Percentiles rank a stretch among this genome's conserved stretches.
phyloP scores from a whole-genome alignment of 2,329 filamentous ascomycete species.

The Pseudogymnoascus sp. region DNA sequence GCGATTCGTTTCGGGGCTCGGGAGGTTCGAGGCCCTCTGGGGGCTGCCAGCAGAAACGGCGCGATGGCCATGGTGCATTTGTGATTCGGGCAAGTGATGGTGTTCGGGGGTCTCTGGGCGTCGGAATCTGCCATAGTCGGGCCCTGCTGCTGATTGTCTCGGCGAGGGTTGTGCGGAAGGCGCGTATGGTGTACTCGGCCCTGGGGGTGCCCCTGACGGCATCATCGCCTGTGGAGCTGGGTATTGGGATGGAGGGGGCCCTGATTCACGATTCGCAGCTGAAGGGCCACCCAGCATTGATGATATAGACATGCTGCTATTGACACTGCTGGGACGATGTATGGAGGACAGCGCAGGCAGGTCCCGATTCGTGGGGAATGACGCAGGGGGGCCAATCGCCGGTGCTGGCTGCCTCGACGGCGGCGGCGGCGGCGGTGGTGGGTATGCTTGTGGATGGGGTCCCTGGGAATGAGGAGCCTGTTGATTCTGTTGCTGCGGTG shows the following conservation, averaged over 20 bases:
- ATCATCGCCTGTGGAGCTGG: constrained; percentile 34
- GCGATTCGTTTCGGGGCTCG: constrained; percentile 49
- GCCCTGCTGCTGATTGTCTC: constrained; percentile 33
- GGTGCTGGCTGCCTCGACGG: constrained; percentile 36
- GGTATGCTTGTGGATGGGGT: constrained; percentile 28
- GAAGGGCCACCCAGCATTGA: constrained; percentile 56
- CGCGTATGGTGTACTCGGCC: constrained; percentile 32
- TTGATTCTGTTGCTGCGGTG: constrained; percentile 38
- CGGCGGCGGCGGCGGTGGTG: constrained; percentile 13
- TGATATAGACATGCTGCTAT: constrained; percentile 65
- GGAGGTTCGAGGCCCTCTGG: constrained; percentile 37
- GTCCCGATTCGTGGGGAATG: constrained; percentile 45
- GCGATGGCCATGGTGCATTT: constrained; percentile 31
- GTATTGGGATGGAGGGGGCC: constrained; percentile 38
- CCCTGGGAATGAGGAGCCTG: constrained; percentile 36
- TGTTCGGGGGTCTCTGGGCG: constrained; percentile 69
- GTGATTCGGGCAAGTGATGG: constrained; percentile 45
- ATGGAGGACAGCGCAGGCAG: constrained; percentile 42
- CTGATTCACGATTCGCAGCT: constrained; percentile 39
- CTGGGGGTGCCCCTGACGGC: constrained; percentile 24
- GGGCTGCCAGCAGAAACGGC: constrained; percentile 29
- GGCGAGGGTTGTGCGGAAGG: constrained; percentile 32
- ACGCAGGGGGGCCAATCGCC: constrained; percentile 31
- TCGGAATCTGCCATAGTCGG: constrained; percentile 56
- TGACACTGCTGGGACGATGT: constrained; percentile 38